phyloP scores from a whole-genome alignment of 2,329 filamentous ascomycete genomes.

The Calonectria pauciramosa region DNA sequence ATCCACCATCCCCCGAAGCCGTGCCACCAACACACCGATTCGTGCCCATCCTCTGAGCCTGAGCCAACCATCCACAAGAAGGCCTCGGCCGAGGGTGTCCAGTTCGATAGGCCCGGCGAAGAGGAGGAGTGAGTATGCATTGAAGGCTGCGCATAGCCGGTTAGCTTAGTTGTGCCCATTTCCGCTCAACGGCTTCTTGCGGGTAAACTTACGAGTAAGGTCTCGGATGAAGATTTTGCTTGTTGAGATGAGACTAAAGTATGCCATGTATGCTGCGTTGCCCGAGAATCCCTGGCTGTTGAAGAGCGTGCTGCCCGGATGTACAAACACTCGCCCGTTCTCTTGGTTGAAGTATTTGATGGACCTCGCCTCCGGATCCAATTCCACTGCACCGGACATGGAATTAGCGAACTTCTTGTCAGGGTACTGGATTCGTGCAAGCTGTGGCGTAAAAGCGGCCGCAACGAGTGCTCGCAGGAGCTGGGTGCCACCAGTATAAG shows the following conservation, averaged over 20 bases:
- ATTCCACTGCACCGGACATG: constrained; percentile 88
- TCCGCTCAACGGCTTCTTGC: neutral
- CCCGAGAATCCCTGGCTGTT: constrained; percentile 83
- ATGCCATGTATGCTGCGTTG: constrained; percentile 84
- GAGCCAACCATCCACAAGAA: constrained; percentile 94
- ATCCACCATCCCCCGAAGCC: constrained; percentile 89
- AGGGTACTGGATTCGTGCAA: constrained; percentile 92
- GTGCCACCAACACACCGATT: constrained; percentile 89
- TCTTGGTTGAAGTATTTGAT: constrained; percentile 95
- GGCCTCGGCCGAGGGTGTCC: constrained; percentile 87
- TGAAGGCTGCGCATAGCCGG: constrained; percentile 75
- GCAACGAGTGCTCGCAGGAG: constrained; percentile 80
- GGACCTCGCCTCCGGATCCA: constrained; percentile 91
- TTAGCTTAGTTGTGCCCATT: neutral
- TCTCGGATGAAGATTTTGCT: constrained; percentile 94
- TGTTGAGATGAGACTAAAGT: constrained; percentile 93
- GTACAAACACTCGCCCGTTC: constrained; percentile 90
- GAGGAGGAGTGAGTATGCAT: constrained; percentile 87
- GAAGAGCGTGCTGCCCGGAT: constrained; percentile 90
- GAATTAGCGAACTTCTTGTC: constrained; percentile 95
- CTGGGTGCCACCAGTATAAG: constrained; percentile 51
- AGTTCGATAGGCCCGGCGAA: constrained; percentile 89
- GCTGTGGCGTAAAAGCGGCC: constrained; percentile 84
- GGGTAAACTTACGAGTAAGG: constrained; percentile 78
- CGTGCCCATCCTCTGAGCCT: constrained; percentile 90